Base-by-base conservation (phyloP, 202 grass and related monocot genomes). In the Hordeum pubiflorum region DNA sequence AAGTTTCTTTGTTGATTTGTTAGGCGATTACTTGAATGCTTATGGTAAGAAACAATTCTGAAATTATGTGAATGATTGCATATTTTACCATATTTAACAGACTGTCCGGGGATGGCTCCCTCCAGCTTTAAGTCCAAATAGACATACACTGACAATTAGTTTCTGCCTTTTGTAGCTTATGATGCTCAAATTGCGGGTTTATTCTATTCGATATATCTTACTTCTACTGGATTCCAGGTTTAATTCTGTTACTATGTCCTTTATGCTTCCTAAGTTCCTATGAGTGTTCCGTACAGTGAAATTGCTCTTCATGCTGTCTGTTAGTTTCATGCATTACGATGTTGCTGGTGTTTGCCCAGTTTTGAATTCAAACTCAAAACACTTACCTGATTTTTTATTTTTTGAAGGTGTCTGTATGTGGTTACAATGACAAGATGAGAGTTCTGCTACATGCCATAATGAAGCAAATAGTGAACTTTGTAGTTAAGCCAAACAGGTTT, bases 391-490 rank as follows among this genome's bases (percentile, higher is more conserved):
- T 7, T n/a, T 54, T 79, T 18, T 63, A 33, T 76, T 32, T 78
- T 78, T 76, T 81, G 59, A 85, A 97, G 94, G 92, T 94, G 36
- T 78, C 41, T 21, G 52, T 97, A 58, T 74, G 65, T 73, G 94
- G 94, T 83, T 97, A 94, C 71, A 97, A 92, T 89, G 86, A 97
- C 77, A 97, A 94, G 86, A 92, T 94, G 94, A 90, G 84, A 82
- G 85, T 91, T 84, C 82, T 97, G 48, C 81, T 97, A 77, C 74
- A 94, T 81, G 86, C 91, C 72, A 89, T 97, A 87, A 52, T 93
- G 76, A 84, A 76, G 38, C 88, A 89, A 74, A 97, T 97, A 86
- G 77, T 67, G 18, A 86, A 91, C 29, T 97, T 97, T 82, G 87
- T 92, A 92, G 91, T 97, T 69, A 97, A 92, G 79, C 86, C 89